Evolutionary conservation across 2,329 filamentous ascomycete genomes (phyloP).

Genomic region (Helotiales sp.): DNA sequence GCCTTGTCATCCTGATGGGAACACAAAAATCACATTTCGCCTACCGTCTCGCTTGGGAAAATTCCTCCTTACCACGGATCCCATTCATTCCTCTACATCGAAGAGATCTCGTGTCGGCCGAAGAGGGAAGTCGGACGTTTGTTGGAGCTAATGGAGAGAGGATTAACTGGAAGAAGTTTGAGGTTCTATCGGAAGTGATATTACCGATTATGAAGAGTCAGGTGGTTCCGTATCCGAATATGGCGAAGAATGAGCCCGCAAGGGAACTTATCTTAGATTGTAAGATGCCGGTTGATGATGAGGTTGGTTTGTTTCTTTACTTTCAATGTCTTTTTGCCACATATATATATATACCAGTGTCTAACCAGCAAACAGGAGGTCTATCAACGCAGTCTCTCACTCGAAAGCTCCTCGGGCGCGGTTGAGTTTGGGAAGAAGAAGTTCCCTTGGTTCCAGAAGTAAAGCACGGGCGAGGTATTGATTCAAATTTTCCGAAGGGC

Average conservation of each 20-base stretch:
- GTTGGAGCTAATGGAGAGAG: conserved; percentile 70
- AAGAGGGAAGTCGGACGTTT: conserved; percentile 90
- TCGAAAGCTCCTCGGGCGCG: conserved; percentile 54
- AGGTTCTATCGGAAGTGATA: conserved; percentile 90
- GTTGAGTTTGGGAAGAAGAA: conserved; percentile 60
- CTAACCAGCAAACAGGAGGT: conserved; percentile 50
- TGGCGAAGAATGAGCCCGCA: conserved; percentile 68
- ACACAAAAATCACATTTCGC: conserved; percentile 90
- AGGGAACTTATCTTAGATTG: conserved; percentile 79
- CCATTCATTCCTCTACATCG: conserved; percentile 90
- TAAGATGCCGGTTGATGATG: conserved; percentile 80
- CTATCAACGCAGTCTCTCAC: conserved; percentile 60
- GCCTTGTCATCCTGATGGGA: conserved; percentile 88
- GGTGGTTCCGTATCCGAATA: conserved; percentile 74
- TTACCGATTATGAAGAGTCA: conserved; percentile 91
- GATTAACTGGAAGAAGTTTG: conserved; percentile 98
- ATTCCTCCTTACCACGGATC: conserved; percentile 85
- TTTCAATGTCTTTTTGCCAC: neutral
- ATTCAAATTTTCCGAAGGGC: too few species aligned
- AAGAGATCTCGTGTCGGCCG: conserved; percentile 85
- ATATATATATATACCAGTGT: conserved; percentile 3
- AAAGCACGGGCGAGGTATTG: conserved; percentile 4
- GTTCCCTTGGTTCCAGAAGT: conserved; percentile 59
- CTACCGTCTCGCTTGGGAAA: conserved; percentile 97
- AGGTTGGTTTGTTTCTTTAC: conserved; percentile 62